Evolutionary conservation across 2,329 filamentous ascomycete genomes (phyloP).

Genomic region (Penicillium sp.): DNA sequence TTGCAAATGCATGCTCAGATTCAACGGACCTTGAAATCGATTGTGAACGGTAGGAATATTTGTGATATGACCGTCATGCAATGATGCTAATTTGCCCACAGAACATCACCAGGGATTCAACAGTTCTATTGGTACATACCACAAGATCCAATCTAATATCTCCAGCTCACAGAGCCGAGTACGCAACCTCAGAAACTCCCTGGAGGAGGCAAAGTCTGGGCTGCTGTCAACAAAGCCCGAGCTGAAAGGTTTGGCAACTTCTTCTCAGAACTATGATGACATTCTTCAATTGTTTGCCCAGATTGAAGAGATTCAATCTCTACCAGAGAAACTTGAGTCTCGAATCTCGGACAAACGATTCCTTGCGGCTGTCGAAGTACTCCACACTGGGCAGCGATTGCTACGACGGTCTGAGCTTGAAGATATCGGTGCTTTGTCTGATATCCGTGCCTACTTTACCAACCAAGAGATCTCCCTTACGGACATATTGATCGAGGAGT

Average conservation of each 20-base stretch:
- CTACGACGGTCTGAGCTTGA: conserved; percentile 87
- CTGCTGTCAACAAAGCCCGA: conserved; percentile 86
- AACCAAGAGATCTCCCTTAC: conserved; percentile 92
- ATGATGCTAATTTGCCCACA: conserved; percentile 20
- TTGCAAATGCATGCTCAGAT: conserved; percentile 79
- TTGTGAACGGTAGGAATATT: conserved; percentile 69
- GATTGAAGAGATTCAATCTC: conserved; percentile 81
- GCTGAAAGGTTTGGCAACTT: conserved; percentile 81
- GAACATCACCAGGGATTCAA: conserved; percentile 99
- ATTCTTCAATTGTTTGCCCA: conserved; percentile 80
- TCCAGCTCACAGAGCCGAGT: conserved; percentile 84
- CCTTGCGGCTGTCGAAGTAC: conserved; percentile 83
- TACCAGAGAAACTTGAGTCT: conserved; percentile 90
- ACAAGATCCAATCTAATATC: conserved; percentile 95
- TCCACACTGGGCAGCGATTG: conserved; percentile 81
- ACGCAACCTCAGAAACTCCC: conserved; percentile 75
- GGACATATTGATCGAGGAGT: conserved; percentile 93
- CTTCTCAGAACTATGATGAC: conserved; percentile 87
- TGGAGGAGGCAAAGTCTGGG: conserved; percentile 75
- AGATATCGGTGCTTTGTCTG: conserved; percentile 81
- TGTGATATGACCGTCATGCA: neutral
- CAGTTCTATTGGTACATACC: conserved; percentile 96
- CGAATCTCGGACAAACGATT: conserved; percentile 96
- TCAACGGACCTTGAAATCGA: conserved; percentile 88
- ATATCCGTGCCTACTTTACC: conserved; percentile 81